Evolutionary conservation across 768 basidiomycete species (phyloP).

Genomic region (Suillus subalutaceus): DNA sequence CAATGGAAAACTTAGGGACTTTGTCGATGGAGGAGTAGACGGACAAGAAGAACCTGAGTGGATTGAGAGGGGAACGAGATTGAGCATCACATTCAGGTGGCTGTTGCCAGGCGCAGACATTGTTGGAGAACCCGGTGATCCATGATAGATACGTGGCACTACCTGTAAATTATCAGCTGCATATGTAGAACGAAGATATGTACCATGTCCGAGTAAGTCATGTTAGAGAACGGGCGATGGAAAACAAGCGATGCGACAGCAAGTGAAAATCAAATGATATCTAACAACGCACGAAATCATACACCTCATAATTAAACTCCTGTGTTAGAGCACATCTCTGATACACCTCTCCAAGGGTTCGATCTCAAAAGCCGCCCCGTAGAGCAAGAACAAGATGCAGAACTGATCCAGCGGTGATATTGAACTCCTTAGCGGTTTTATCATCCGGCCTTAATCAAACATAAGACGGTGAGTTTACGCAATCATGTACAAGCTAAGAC

Average conservation of each 20-base stretch:
- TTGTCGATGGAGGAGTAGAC: constrained; percentile 42
- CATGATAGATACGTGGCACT: constrained; percentile 6
- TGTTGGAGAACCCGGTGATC: constrained; percentile 47
- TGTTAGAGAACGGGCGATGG: neutral
- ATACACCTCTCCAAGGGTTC: constrained; percentile 7
- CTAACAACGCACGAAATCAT: constrained; percentile 31
- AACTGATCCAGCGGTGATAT: constrained; percentile 82
- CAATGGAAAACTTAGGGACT: constrained; percentile 58
- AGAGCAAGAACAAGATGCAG: constrained; percentile 95
- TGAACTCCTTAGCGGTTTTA: constrained; percentile 83
- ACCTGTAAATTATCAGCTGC: constrained; percentile 1
- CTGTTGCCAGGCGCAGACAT: constrained; percentile 82
- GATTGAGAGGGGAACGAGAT: constrained; percentile 55
- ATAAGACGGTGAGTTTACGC: constrained; percentile 3
- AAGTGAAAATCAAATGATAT: constrained; percentile 30
- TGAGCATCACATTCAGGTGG: constrained; percentile 91
- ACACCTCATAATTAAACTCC: constrained; percentile 18
- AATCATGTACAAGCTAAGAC: neutral
- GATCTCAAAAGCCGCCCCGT: constrained; percentile 75
- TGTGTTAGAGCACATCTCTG: constrained; percentile 3
- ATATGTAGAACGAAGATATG: neutral
- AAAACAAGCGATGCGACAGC: constrained; percentile 13
- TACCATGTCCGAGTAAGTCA: neutral
- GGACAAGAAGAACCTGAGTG: constrained; percentile 31
- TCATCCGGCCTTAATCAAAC: constrained; percentile 76